phyloP scores from a whole-genome alignment of 2,329 filamentous ascomycete species.

The Podosphaera leucotricha region DNA sequence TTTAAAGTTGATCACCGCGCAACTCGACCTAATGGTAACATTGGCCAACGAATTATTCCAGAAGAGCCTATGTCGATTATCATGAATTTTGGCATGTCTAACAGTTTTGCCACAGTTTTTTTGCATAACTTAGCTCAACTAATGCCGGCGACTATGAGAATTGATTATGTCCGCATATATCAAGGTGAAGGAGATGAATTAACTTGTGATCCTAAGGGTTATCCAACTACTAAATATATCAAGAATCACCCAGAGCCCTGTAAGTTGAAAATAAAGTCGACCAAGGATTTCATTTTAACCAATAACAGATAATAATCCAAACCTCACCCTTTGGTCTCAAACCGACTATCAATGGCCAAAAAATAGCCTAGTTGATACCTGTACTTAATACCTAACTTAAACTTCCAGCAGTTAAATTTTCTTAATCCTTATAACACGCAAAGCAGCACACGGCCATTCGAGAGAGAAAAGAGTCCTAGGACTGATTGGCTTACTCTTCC shows the following conservation, averaged over 20 bases:
- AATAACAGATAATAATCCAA: conserved; percentile 26
- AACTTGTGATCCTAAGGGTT: conserved; percentile 44
- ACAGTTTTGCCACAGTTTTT: conserved; percentile 38
- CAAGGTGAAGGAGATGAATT: conserved; percentile 34
- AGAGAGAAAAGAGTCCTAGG: conserved; percentile 4
- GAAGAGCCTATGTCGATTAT: conserved; percentile 44
- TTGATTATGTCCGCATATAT: conserved; percentile 50
- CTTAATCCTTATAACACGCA: conserved; percentile 4
- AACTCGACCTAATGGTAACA: conserved; percentile 43
- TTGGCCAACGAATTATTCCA: conserved; percentile 40
- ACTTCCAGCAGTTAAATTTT: conserved; percentile 1
- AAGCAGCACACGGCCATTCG: conserved; percentile 7
- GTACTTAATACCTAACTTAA: conserved; percentile 13
- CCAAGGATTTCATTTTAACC: neutral
- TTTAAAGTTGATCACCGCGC: conserved; percentile 38
- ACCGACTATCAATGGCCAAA: conserved; percentile 34
- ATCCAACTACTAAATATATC: conserved; percentile 45
- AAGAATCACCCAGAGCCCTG: conserved; percentile 30
- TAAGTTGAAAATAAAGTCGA: conserved; percentile 17
- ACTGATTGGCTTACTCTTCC: neutral
- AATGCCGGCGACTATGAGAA: conserved; percentile 39
- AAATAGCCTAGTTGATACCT: conserved; percentile 36
- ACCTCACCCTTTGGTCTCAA: conserved; percentile 32
- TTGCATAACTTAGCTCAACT: conserved; percentile 27
- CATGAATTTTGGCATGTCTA: conserved; percentile 48